Percentiles rank a stretch among this genome's conserved stretches.
phyloP scores from a whole-genome alignment of 805 yeast species.

The Yamadazyma endophytica region DNA sequence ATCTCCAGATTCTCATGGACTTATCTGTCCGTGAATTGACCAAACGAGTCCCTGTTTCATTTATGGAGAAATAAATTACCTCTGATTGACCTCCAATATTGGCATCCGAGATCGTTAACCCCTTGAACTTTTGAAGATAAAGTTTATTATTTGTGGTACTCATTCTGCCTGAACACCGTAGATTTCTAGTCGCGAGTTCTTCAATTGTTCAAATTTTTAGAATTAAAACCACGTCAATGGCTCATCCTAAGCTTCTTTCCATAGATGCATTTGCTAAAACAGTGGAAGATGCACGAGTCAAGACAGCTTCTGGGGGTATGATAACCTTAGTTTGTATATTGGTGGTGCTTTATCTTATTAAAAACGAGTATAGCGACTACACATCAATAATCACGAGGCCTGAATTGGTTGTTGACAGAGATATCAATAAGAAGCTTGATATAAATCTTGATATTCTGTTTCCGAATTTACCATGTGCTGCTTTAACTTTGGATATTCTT shows the following conservation, averaged over 20 bases:
- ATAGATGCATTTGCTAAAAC: constrained; percentile 93
- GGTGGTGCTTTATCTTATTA: constrained; percentile 56
- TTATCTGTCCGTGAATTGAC: constrained; percentile 42
- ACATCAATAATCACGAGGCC: constrained; percentile 66
- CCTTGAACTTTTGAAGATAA: constrained; percentile 17
- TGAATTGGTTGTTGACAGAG: constrained; percentile 85
- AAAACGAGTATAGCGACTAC: constrained; percentile 77
- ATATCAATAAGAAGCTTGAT: constrained; percentile 67
- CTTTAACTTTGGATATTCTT: constrained; percentile 78
- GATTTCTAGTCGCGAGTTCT: neutral
- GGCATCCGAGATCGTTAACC: constrained; percentile 6
- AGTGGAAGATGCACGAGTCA: constrained; percentile 86
- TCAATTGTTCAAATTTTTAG: constrained; percentile 2
- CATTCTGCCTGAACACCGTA: neutral
- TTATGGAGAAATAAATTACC: constrained; percentile 34
- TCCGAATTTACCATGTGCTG: constrained; percentile 81
- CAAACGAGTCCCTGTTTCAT: constrained; percentile 38
- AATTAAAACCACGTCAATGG: constrained; percentile 3
- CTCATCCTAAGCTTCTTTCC: constrained; percentile 45
- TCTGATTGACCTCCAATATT: constrained; percentile 20
- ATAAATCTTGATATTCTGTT: constrained; percentile 80
- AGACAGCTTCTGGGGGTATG: constrained; percentile 86
- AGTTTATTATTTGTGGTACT: neutral
- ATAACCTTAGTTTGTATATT: constrained; percentile 70
- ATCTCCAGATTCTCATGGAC: constrained; percentile 39